Evolutionary conservation across 1,284 basidiomycete genomes (phyloP), one percentile per base, ranked within the genome.

Genomic region (Porodaedalea pini): DNA sequence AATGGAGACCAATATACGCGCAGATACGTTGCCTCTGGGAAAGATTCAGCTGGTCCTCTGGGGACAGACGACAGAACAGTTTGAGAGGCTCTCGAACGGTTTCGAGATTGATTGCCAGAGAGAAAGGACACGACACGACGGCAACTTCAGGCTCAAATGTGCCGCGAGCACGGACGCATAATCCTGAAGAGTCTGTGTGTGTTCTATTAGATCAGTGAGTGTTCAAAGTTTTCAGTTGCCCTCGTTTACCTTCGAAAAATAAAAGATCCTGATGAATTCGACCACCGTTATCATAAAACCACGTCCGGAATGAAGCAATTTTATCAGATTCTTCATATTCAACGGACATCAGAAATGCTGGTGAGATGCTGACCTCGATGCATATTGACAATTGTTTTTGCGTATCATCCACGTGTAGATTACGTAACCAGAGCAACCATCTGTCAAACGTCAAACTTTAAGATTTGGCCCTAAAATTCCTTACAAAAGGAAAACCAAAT

Each of bases 91-190:
- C 59, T 44, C 70, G 67, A 0, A 84, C 77, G 0, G 77, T 51
- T 11, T 77, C 70, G 1, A 82, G 78, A 0, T 90, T 92, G 57
- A 95, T 80, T 23, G 85, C 82, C 25, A 92, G 74, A 0, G 76
- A 71, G 65, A 92, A 88, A 0, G 93, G 92, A 65, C 88, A 90
- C 0, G 86, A 82, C 17, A 90, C 82, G 51, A 92, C 75, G 4
- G 73, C 76, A 2, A 77, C 73, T 58, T 89, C 83, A 0, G 73
- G 63, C 5, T 71, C 68, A 32, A 93, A 68, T 1, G 74, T 67
- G 6, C 73, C 64, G 0, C 68, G 69, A 0, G 91, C 80, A 56
- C 83, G 69, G 40, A 90, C 75, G 2, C 78, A 77, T 56, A 80
- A 75, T 34, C 92, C 90, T 61, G 74, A 80, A 0, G 60, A 48